Evolutionary conservation across 139 green algal genomes (phyloP), one percentile per base, ranked within the genome.

Genomic region (Medakamo hakoo): DNA sequence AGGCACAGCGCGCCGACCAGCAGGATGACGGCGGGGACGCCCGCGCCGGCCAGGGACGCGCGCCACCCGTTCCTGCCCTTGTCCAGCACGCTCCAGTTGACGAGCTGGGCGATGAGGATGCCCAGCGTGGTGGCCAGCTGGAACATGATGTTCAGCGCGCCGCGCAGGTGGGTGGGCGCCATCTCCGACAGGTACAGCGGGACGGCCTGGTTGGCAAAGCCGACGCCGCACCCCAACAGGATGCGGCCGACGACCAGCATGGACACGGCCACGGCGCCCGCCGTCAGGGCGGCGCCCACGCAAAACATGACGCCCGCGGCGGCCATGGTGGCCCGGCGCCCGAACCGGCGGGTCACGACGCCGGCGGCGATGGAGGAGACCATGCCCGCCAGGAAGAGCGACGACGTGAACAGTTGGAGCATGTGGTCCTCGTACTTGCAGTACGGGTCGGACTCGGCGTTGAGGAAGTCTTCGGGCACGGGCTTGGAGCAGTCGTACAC

Each of bases 161-260:
- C 70, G 3, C 73, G 57, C 24, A 66, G 52, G 2, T 71, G 63
- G 20, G 59, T 62, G 3, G 73, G 73, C 25, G 73, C 73, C 73
- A 79, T 72, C 62, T 79, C 73, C 14, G 66, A 74, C 21, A 75
- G 71, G 63, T 79, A 79, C 55, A 79, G 28, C 0, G 73, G 73
- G 55, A 78, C 68, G 19, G 71, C 64, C 18, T 63, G 60, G 31
- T 72, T 86, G 32, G 81, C 79, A 63, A 88, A 77, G 20, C 83
- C 85, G 21, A 93, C 77, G 3, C 81, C 85, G 20, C 93, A 59
- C 21, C 85, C 85, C 24, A 94, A 67, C 25, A 85, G 65, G 20
- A 89, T 59, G 25, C 86, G 75, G 2, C 86, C 86, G 3, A 83
- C 61, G 49, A 88, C 69, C 19, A 93, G 76, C 83, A 87, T 85